Conservation (phyloP, 2,329 filamentous ascomycete genomes). For the Monosporascus sp. region DNA sequence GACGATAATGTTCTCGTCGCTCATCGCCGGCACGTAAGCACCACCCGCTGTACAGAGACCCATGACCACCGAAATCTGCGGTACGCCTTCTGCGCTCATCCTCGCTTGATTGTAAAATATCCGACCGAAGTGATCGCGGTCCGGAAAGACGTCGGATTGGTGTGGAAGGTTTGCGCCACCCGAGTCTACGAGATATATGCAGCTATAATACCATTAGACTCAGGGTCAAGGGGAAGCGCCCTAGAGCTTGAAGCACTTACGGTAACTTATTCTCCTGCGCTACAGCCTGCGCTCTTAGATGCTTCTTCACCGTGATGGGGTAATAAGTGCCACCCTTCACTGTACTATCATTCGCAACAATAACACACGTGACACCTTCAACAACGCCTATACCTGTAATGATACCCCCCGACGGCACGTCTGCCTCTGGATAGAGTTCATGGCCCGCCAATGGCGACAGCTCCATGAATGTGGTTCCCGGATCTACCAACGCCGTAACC, state of each 20-base stretch:
- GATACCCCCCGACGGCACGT: slow-evolving; percentile 84
- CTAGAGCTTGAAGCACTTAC: slow-evolving; percentile 33
- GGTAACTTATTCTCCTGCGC: slow-evolving; percentile 78
- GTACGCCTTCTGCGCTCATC: slow-evolving; percentile 84
- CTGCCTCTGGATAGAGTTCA: slow-evolving; percentile 77
- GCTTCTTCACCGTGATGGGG: slow-evolving; percentile 96
- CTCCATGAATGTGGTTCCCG: slow-evolving; percentile 85
- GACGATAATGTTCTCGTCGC: slow-evolving; percentile 95
- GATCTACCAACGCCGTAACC: slow-evolving; percentile 80
- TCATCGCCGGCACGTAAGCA: slow-evolving; percentile 95
- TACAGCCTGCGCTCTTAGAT: slow-evolving; percentile 84
- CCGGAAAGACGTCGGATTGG: slow-evolving; percentile 93
- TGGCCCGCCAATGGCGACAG: slow-evolving; percentile 88
- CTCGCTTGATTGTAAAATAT: slow-evolving; percentile 98
- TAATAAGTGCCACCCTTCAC: slow-evolving; percentile 98
- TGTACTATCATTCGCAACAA: slow-evolving; percentile 93
- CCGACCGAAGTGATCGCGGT: slow-evolving; percentile 89
- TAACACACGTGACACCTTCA: slow-evolving; percentile 84
- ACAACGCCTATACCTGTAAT: slow-evolving; percentile 89
- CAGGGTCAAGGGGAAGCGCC: background rate
- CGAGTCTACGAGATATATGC: slow-evolving; percentile 94
- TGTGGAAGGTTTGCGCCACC: slow-evolving; percentile 93
- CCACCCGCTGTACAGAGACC: slow-evolving; percentile 93
- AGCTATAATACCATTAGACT: slow-evolving; percentile 37
- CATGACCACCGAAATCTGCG: slow-evolving; percentile 94